Evolutionary conservation across 495 filamentous ascomycete species (phyloP).

Genomic region (Penicillium paxilli): DNA sequence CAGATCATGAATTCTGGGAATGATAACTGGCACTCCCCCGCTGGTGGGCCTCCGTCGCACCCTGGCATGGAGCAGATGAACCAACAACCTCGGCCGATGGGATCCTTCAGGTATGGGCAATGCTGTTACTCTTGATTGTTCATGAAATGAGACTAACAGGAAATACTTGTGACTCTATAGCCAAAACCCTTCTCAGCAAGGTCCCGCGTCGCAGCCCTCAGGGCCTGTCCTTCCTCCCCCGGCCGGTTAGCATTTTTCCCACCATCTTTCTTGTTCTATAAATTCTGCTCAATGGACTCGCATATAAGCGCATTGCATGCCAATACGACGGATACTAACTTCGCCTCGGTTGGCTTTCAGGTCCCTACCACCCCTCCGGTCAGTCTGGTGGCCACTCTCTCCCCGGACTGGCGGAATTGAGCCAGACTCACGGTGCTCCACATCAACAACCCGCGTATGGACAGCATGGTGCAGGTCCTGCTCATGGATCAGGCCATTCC

Average conservation of each 20-base stretch:
- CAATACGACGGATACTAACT: slow-evolving; percentile 19
- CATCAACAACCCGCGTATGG: slow-evolving; percentile 51
- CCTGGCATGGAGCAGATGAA: slow-evolving; percentile 48
- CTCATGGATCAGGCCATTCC: slow-evolving; percentile 48
- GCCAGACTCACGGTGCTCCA: slow-evolving; percentile 48
- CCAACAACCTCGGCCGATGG: slow-evolving; percentile 46
- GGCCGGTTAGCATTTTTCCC: slow-evolving; percentile 39
- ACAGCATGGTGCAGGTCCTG: slow-evolving; percentile 41
- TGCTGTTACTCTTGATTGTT: not conserved
- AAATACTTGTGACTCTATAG: slow-evolving; percentile 20
- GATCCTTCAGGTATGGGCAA: slow-evolving; percentile 42
- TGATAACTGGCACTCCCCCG: slow-evolving; percentile 48
- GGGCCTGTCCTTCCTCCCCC: slow-evolving; percentile 52
- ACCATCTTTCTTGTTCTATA: not conserved
- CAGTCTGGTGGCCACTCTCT: slow-evolving; percentile 52
- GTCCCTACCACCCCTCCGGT: slow-evolving; percentile 41
- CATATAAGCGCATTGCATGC: not conserved
- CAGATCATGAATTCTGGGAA: slow-evolving; percentile 48
- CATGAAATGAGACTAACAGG: not conserved
- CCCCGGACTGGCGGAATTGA: slow-evolving; percentile 51
- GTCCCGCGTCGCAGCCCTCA: slow-evolving; percentile 45
- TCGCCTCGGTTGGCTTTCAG: slow-evolving; percentile 24
- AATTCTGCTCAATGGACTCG: not conserved
- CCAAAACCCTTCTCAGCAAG: slow-evolving; percentile 50
- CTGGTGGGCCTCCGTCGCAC: slow-evolving; percentile 45